These are phyloP conservation scores for Porphyridium purpureum DNA, from an alignment of 23 red algal genomes.

Conservation along the genomic window DNA sequence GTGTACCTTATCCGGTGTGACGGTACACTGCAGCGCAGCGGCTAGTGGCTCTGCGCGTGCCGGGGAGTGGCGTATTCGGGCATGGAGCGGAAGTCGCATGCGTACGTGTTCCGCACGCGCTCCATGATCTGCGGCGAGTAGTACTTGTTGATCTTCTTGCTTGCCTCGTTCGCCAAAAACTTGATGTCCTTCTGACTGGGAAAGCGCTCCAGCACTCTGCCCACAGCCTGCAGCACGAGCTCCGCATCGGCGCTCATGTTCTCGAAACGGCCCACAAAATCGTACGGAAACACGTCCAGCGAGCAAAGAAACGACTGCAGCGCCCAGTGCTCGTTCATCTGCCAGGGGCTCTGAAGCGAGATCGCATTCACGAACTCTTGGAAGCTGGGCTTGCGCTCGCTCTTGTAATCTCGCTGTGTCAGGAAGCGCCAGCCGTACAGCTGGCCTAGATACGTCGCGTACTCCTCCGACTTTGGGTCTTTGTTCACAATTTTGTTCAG, in stretches of 20 bases:
- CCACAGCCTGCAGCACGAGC: constrained; percentile 29
- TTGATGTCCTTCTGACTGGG: constrained; percentile 45
- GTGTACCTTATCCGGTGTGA: no score
- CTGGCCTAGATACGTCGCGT: constrained; percentile 38
- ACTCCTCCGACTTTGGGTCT: constrained; percentile 17
- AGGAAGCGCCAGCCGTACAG: constrained; percentile 30
- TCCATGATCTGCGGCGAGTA: constrained; percentile 23
- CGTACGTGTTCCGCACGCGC: constrained; percentile 36
- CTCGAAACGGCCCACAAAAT: constrained; percentile 72
- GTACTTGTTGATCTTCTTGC: constrained; percentile 12
- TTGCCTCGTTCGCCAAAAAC: constrained; percentile 22
- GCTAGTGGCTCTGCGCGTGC: no score
- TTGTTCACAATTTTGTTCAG: constrained; percentile 75
- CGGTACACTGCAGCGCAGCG: no score
- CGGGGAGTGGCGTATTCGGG: no score
- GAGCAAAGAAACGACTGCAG: constrained; percentile 55
- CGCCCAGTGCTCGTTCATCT: constrained; percentile 82
- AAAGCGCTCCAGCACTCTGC: constrained; percentile 9
- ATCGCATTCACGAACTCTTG: constrained; percentile 6
- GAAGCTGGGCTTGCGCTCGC: background rate
- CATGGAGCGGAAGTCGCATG: constrained; percentile 43
- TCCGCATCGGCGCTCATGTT: constrained; percentile 22
- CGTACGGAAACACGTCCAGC: constrained; percentile 56
- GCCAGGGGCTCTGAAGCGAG: constrained; percentile 9
- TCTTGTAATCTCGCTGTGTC: background rate